Conservation (phyloP, 768 basidiomycete genomes). For the Russula vinacea region DNA sequence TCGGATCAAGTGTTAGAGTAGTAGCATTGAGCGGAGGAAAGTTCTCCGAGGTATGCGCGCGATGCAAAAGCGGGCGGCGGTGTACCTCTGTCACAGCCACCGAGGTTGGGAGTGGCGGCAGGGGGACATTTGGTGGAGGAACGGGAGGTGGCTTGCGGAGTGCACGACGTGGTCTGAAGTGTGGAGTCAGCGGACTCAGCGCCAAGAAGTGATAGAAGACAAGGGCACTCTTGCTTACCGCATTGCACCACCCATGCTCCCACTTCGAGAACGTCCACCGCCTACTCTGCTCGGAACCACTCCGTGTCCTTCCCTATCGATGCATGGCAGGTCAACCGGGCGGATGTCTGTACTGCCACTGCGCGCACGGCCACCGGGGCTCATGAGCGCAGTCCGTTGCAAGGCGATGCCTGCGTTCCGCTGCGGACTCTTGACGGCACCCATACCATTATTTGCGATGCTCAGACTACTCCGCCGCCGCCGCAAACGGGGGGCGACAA, state of each 20-base stretch:
- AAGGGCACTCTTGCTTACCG: slow-evolving; percentile 16
- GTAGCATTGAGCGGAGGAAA: not conserved
- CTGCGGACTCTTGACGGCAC: slow-evolving; percentile 54
- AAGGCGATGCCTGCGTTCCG: slow-evolving; percentile 50
- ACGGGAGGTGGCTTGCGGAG: slow-evolving; percentile 27
- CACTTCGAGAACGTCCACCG: slow-evolving; percentile 23
- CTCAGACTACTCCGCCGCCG: slow-evolving; percentile 64
- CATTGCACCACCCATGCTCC: slow-evolving; percentile 19
- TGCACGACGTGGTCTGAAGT: slow-evolving; percentile 24
- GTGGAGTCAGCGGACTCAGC: not conserved
- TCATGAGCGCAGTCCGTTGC: slow-evolving; percentile 48
- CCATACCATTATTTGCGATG: slow-evolving; percentile 51
- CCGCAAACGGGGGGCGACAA: slow-evolving; percentile 44
- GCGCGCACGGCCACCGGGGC: slow-evolving; percentile 25
- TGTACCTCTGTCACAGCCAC: slow-evolving; percentile 4
- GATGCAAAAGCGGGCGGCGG: slow-evolving; percentile 22
- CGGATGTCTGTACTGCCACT: slow-evolving; percentile 23
- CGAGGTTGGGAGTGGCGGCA: slow-evolving; percentile 17
- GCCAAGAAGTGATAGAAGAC: not conserved
- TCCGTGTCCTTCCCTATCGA: not conserved
- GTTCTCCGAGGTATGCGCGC: slow-evolving; percentile 23
- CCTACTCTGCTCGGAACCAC: not conserved
- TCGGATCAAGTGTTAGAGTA: not conserved
- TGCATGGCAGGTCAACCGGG: not conserved
- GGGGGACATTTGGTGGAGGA: slow-evolving; percentile 26